phyloP scores from a whole-genome alignment of 805 yeast genomes.

The Henningerozyma blattae region DNA sequence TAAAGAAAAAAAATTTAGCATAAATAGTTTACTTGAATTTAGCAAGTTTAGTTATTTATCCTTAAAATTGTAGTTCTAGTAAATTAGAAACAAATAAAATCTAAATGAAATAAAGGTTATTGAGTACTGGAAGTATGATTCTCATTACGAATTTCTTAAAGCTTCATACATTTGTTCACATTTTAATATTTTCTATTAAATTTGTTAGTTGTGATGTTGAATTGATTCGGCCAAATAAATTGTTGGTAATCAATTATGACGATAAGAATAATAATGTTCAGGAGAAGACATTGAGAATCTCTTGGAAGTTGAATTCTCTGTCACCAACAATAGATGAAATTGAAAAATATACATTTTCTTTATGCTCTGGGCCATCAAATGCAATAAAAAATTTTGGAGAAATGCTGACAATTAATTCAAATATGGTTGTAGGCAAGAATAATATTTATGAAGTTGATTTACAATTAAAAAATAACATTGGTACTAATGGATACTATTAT shows the following conservation, averaged over 20 bases:
- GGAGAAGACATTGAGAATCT: too few relatives aligned
- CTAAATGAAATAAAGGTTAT: too few relatives aligned
- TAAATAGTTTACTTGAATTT: too few relatives aligned
- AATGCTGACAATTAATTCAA: constrained; percentile 27
- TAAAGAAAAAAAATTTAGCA: too few relatives aligned
- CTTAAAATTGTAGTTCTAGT: too few relatives aligned
- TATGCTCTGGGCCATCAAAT: constrained; percentile 53
- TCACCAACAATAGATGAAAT: constrained; percentile 27
- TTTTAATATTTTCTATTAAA: too few relatives aligned
- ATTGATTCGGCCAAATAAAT: constrained; percentile 12
- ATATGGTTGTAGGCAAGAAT: constrained; percentile 21
- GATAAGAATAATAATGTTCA: constrained; percentile 35
- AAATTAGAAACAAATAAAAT: too few relatives aligned
- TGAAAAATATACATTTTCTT: constrained; percentile 34
- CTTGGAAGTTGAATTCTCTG: too few relatives aligned
- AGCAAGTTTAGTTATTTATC: too few relatives aligned
- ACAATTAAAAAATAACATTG: constrained; percentile 30
- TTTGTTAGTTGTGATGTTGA: constrained; percentile 2
- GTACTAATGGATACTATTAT: constrained; percentile 54
- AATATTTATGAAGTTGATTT: constrained; percentile 28
- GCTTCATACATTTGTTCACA: too few relatives aligned
- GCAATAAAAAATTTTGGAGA: constrained; percentile 28
- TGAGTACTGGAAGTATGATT: too few relatives aligned
- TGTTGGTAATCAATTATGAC: constrained; percentile 32
- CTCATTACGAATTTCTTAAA: background rate